Percentiles rank a stretch among this genome's conserved stretches.
Conservation (phyloP, 129 eudicot genomes). For the Helianthus tuberosus region DNA sequence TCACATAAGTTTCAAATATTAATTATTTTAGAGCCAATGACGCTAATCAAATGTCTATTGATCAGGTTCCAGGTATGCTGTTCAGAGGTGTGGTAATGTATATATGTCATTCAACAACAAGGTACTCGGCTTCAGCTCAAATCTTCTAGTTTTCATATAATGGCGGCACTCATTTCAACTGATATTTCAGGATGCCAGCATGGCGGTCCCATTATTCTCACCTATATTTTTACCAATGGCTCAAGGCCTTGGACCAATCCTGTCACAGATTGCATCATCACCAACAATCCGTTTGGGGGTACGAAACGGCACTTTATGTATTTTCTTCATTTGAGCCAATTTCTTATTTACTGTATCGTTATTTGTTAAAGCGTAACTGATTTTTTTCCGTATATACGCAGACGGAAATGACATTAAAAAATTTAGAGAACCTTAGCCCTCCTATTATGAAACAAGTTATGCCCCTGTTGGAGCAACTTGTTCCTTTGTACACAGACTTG, state of each 20-base stretch:
- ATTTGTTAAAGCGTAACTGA: conserved; percentile 1
- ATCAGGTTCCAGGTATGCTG: conserved; percentile 95
- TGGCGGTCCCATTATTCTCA: conserved; percentile 80
- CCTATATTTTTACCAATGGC: conserved; percentile 89
- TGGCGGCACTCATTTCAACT: conserved; percentile 13
- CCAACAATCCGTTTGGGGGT: conserved; percentile 90
- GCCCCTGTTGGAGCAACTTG: conserved; percentile 91
- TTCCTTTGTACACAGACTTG: conserved; percentile 93
- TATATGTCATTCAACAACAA: conserved; percentile 89
- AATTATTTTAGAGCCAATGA: neutral
- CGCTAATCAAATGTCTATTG: neutral
- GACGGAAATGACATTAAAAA: conserved; percentile 97
- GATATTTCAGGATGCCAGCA: conserved; percentile 83
- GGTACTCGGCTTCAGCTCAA: conserved; percentile 42
- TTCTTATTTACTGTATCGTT: neutral
- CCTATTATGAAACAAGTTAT: conserved; percentile 85
- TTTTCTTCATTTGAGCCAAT: neutral
- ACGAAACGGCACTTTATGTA: conserved; percentile 27
- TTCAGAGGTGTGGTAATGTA: conserved; percentile 80
- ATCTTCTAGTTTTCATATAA: neutral
- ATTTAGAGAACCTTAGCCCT: conserved; percentile 83
- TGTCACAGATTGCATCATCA: conserved; percentile 79
- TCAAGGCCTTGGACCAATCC: conserved; percentile 78
- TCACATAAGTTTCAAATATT: neutral
- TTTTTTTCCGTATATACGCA: conserved; percentile 14